Base-by-base conservation (phyloP, 1,284 basidiomycete species). In the Trichosporon sp. region DNA sequence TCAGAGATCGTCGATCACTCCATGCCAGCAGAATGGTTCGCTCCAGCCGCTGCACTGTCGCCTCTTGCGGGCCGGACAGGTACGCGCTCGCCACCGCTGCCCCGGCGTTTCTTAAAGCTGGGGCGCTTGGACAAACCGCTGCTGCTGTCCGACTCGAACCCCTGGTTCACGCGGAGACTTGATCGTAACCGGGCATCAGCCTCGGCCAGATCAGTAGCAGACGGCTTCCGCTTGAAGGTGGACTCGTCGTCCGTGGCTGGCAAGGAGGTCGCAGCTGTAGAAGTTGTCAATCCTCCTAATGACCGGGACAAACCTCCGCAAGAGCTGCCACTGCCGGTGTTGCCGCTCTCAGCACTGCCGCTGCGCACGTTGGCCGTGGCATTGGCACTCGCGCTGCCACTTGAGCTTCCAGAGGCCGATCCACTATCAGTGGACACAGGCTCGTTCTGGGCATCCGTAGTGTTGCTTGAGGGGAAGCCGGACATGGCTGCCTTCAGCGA, bases 181-280 rank as follows among this genome's bases (percentile, higher is more conserved):
- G 56, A 60, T 25, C 56, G 29, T 29, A 68, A 65, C 15, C 65
- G 68, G 25, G 42, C 51, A 47, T 72, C 73, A 1, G 42, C 47
- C 18, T 77, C 75, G 1, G 75, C 73, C 18, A 83, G 71, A 64
- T 83, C 80, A 13, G 80, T 81, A 29, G 79, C 78, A 21, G 75
- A 77, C 8, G 81, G 80, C 38, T 80, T 72, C 23, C 80, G 74
- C 69, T 81, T 81, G 31, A 68, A 44, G 64, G 76, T 76, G 11
- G 64, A 66, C 29, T 83, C 81, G 51, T 83, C 81, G 34, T 81
- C 81, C 5, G 75, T 78, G 13, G 68, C 67, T 60, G 29, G 56
- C 56, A 60, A 32, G 29, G n/a, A 65, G 6, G 56, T 60, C 56
- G 56, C 56, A 32, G 56, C 56, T 31, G 56, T 60, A 3, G 56